phyloP scores from a whole-genome alignment of 352 stramenopile genomes.

The Pelagophyceae sp. region DNA sequence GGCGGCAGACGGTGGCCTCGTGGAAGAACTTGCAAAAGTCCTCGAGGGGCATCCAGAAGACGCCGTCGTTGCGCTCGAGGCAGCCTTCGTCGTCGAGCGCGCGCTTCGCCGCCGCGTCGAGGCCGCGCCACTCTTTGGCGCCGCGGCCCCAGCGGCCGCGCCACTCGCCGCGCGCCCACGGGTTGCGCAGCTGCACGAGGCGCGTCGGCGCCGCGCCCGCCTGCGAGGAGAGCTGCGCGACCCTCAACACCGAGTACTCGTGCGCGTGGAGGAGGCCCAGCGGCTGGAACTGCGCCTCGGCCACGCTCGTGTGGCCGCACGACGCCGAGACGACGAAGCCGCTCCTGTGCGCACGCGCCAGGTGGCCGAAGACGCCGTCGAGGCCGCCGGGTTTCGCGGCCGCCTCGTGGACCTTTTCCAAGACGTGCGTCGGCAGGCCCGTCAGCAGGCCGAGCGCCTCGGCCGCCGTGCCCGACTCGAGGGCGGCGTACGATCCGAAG shows the following conservation, averaged over 20 bases:
- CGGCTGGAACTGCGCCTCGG: background rate
- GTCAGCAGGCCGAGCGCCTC: constrained; percentile 17
- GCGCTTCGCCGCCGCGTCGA: background rate
- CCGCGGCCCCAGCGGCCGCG: background rate
- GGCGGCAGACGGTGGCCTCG: constrained; percentile 17
- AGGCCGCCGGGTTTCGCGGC: background rate
- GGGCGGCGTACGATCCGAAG: background rate
- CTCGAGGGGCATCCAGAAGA: constrained; percentile 12
- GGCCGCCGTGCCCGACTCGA: constrained; percentile 6
- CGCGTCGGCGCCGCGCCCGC: background rate
- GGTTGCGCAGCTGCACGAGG: constrained; percentile 10
- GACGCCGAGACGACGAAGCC: constrained; percentile 1
- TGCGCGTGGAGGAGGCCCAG: background rate
- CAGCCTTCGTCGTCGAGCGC: background rate
- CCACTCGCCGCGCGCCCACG: constrained; percentile 11
- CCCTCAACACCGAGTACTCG: constrained; percentile 1
- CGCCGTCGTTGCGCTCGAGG: background rate
- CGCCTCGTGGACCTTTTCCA: background rate
- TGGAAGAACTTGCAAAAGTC: background rate
- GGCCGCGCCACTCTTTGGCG: background rate
- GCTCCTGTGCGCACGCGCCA: background rate
- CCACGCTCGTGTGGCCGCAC: background rate
- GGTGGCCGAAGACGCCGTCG: background rate
- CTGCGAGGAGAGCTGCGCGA: background rate
- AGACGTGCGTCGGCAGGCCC: constrained; percentile 1